A percentile compares a stretch with the other conserved stretches of the same genome.
Evolutionary conservation across 2,329 filamentous ascomycete species (phyloP).

Genomic region (Aspergillus uvarum): DNA sequence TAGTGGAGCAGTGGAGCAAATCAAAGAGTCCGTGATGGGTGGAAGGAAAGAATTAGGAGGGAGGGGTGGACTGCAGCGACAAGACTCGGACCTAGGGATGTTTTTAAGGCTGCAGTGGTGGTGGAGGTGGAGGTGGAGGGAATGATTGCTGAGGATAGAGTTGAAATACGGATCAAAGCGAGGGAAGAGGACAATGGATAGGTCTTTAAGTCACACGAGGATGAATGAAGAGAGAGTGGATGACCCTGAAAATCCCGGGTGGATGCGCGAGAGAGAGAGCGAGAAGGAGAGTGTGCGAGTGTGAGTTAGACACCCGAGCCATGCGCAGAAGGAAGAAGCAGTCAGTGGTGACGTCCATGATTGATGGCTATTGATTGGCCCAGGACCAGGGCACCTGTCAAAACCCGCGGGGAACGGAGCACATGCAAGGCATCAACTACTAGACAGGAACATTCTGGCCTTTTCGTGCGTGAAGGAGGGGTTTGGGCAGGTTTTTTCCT

Average conservation of each 20-base stretch:
- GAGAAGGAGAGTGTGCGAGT: neutral
- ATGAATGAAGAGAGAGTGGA: constrained; percentile 3
- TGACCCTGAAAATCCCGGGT: constrained; percentile 16
- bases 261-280: neutral
- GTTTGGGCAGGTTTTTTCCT: constrained; percentile 3
- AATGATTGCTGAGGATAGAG: neutral
- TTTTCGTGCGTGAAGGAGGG: constrained; percentile 7
- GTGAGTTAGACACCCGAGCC: constrained; percentile 14
- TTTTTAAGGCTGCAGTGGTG: neutral
- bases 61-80: neutral
- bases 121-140: neutral
- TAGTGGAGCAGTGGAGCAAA: neutral
- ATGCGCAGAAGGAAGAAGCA: constrained; percentile 12
- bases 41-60: neutral
- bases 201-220: constrained; percentile 11
- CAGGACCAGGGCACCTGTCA: constrained; percentile 11
- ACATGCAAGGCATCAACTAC: constrained; percentile 6
- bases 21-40: neutral
- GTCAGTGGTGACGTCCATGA: constrained; percentile 13
- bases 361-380: constrained; percentile 24
- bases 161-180: constrained; percentile 2
- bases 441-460: constrained; percentile 20
- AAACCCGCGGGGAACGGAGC: constrained; percentile 2
- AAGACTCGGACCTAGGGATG: constrained; percentile 11
- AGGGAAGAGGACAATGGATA: constrained; percentile 8